Base-by-base conservation (phyloP, 768 basidiomycete genomes). In the Suillus placidus region DNA sequence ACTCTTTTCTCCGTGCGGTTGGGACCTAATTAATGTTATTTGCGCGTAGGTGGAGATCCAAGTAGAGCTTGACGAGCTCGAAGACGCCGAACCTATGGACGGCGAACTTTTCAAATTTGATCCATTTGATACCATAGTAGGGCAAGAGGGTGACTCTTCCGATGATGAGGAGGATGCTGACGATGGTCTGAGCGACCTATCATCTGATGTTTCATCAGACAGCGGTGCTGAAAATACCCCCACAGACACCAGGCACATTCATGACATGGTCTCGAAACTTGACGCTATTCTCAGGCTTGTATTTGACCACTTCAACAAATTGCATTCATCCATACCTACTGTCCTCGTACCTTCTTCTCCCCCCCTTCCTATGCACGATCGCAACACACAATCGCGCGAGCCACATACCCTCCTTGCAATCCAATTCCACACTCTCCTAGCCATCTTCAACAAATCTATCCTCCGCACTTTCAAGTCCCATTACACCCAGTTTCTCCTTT, bases 381-480 rank as follows among this genome's bases (percentile, higher is more conserved):
- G 70, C 6, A 79, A 80, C 67, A 72, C 76, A 49, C 73, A 76
- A 32, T 57, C 37, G 23, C 37, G 40, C 40, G 26, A 60, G 58
- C 58, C 58, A 30, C 81, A 80, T 55, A 73, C 77, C 5, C 72
- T 80, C 38, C 84, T 82, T 32, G 83, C 83, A 7, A 74, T 85
- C 1, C 93, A 93, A 69, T 99, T 99, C 76, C 85, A 92, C 70
- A 86, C 91, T 35, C 89, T 99, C 23, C 87, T 99, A 60, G 88
- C 91, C 68, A 94, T 98, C 68, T 99, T 99, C 72, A 94, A 97
- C 75, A 88, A 94, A 47, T 90, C 90, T 43, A 95, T 99, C 74
- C 86, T 99, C 58, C 92, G 90, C 45, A 99, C 97, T 2, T 97
- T 97, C 81, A 95, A 96, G 72, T 97, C 95, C 0, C 92, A 96